Evolutionary conservation across 768 basidiomycete genomes (phyloP), one percentile per base, ranked within the genome.

Genomic region (Mycena rebaudengoi): DNA sequence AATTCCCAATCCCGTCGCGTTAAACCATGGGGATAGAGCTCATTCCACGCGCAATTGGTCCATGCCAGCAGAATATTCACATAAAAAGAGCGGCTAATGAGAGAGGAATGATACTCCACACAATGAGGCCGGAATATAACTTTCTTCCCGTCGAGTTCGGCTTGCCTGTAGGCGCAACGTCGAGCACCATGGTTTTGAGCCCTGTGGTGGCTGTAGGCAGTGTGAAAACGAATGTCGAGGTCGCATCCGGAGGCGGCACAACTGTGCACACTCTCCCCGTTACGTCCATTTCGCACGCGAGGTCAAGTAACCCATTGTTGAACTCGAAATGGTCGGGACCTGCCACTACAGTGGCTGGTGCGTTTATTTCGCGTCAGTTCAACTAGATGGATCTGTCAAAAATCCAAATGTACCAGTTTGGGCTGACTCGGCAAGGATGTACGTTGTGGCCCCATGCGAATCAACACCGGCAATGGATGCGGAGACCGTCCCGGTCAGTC

Each of bases 161-260:
- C 11, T 50, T 50, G 30, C 49, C 49, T 33, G 49, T 32, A 23
- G 30, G 49, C 49, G 49, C 49, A 50, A 50, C 49, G n/a, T 50
- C 49, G 49, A 50, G 49, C 20, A 50, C 49, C 49, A 50, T 50
- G 49, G 49, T 50, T 33, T 50, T 50, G 30, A 50, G 49, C 30
- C 49, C 49, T 16, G 49, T 50, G 32, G 32, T 35, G 49, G 32
- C 49, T 33, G 49, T 33, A 50, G 49, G 49, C 49, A 50, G 49
- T 21, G 49, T 50, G 30, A 50, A 50, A 33, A 50, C 49, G 32
- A 33, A 30, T 33, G 32, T 50, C 30, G 49, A 50, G 12, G 49
- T 50, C 49, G 49, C 49, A 35, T 50, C 49, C 49, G 49, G 49
- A 33, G 32, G 49, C 49, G 49, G 49, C 20, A 50, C 49, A 50